Evolutionary conservation across 768 basidiomycete genomes (phyloP).

Genomic region (Russula dissimulans): DNA sequence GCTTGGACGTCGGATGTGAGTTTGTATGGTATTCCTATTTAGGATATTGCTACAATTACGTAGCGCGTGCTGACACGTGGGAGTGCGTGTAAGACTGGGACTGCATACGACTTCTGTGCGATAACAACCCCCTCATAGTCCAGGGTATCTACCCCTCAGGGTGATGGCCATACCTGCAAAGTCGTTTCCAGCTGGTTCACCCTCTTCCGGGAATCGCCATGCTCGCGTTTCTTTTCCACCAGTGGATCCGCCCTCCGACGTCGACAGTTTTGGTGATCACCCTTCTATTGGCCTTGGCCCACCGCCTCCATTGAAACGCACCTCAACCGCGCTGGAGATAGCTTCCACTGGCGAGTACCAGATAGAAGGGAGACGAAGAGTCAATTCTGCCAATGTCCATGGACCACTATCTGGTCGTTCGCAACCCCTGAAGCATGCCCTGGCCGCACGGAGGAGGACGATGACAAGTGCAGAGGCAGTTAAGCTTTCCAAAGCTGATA

Average conservation of each 20-base stretch:
- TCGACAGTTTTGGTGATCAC: slow-evolving; percentile 11
- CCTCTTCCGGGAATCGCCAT: slow-evolving; percentile 19
- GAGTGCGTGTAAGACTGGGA: not conserved
- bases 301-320: slow-evolving; percentile 19
- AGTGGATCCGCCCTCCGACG: slow-evolving; percentile 12
- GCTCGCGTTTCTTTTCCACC: slow-evolving; percentile 30
- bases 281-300: slow-evolving; percentile 24
- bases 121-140: not conserved
- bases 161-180: slow-evolving; percentile 7
- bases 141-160: not conserved
- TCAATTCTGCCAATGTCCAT: slow-evolving; percentile 24
- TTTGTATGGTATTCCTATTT: not conserved
- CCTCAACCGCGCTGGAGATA: slow-evolving; percentile 9
- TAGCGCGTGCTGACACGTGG: not conserved
- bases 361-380: slow-evolving; percentile 25
- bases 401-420: not conserved
- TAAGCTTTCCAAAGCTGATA: slow-evolving; percentile 12
- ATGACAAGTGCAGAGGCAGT: slow-evolving; percentile 9
- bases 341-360: slow-evolving; percentile 6
- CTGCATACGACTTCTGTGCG: not conserved
- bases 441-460: slow-evolving; percentile 14
- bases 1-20: no score
- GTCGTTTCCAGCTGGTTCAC: slow-evolving; percentile 22
- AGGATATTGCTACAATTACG: not conserved
- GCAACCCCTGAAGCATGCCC: slow-evolving; percentile 11